These are phyloP conservation scores for Fagus sylvatica DNA, from an alignment of 306 rosid genomes.

Conservation along the genomic window DNA sequence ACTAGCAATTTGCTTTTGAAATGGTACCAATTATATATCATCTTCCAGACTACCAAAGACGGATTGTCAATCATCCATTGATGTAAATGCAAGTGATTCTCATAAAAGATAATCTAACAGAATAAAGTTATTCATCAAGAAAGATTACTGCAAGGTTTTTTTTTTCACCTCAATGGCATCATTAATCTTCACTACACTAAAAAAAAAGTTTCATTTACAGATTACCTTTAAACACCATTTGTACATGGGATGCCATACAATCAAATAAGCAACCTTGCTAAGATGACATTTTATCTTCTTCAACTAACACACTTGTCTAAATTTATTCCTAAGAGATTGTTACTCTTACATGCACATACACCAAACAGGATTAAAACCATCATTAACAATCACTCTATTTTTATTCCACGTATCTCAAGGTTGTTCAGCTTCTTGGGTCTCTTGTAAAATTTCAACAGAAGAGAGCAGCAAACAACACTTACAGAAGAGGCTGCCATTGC, in stretches of 20 bases:
- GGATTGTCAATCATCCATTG: no score
- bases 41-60: no score
- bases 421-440: conserved; percentile 61
- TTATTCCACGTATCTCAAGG: conserved; percentile 46
- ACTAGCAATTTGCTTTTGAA: no score
- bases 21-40: no score
- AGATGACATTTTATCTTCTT: background rate
- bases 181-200: background rate
- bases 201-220: background rate
- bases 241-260: background rate
- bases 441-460: conserved; percentile 62
- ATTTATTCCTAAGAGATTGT: background rate
- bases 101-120: no score
- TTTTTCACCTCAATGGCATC: no score
- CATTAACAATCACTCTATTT: conserved; percentile 34
- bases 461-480: conserved; percentile 83
- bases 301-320: background rate
- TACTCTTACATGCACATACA: background rate
- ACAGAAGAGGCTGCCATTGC: conserved; percentile 96
- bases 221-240: background rate
- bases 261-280: background rate
- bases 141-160: no score
- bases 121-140: no score
- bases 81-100: no score
- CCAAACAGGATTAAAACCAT: background rate